Conservation (phyloP, 768 basidiomycete species). For the Trametes elegans region DNA sequence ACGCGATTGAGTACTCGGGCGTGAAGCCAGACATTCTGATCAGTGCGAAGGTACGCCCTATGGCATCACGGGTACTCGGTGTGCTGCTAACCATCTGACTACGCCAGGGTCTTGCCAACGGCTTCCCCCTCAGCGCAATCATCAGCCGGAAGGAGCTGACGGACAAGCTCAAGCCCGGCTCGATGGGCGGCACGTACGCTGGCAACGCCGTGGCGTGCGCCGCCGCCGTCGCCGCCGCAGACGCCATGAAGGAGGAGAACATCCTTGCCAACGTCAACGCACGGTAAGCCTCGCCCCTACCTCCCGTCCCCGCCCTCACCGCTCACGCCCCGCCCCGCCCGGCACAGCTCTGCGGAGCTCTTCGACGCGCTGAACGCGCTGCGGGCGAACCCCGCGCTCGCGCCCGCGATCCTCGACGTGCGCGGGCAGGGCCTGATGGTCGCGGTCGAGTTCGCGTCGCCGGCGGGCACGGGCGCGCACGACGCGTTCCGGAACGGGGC, state of each 20-base stretch:
- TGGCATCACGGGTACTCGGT: not conserved
- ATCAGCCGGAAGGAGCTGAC: slow-evolving; percentile 79
- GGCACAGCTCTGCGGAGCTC: slow-evolving; percentile 65
- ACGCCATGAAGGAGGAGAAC: slow-evolving; percentile 77
- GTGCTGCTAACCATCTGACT: not conserved
- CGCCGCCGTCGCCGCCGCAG: slow-evolving; percentile 79
- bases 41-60: slow-evolving; percentile 72
- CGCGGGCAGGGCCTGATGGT: slow-evolving; percentile 91
- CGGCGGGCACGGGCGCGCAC: slow-evolving; percentile 47
- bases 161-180: slow-evolving; percentile 75
- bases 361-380: slow-evolving; percentile 59
- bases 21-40: slow-evolving; percentile 87
- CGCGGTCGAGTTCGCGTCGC: slow-evolving; percentile 73
- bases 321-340: not conserved
- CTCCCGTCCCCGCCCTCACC: not conserved
- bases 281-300: slow-evolving; percentile 43
- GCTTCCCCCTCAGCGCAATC: slow-evolving; percentile 90
- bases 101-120: slow-evolving; percentile 78
- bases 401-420: slow-evolving; percentile 73
- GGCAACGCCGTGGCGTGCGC: slow-evolving; percentile 93
- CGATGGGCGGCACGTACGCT: slow-evolving; percentile 88
- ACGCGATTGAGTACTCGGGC: slow-evolving; percentile 79
- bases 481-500: slow-evolving; percentile 41
- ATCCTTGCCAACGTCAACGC: slow-evolving; percentile 76
- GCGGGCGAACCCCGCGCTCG: slow-evolving; percentile 48